Evolutionary conservation across 768 basidiomycete genomes (phyloP).

Genomic region (Boletus reticulatus): DNA sequence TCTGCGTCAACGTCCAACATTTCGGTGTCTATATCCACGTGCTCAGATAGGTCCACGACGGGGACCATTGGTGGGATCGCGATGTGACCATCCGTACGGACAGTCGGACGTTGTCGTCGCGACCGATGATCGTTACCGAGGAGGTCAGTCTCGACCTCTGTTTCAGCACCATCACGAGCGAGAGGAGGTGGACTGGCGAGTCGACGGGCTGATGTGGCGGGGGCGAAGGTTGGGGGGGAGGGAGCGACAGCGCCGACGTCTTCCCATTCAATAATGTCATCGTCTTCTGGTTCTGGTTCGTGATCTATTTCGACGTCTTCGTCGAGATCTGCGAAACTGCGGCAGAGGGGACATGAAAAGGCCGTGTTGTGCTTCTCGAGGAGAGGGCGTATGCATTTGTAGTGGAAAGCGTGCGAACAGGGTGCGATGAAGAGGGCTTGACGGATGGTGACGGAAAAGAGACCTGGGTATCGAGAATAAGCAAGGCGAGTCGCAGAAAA

Average conservation of each 20-base stretch:
- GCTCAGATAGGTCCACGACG: constrained; percentile 8
- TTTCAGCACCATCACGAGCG: constrained; percentile 32
- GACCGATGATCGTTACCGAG: constrained; percentile 10
- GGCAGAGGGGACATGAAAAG: constrained; percentile 93
- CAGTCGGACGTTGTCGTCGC: constrained; percentile 19
- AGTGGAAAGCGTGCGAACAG: constrained; percentile 94
- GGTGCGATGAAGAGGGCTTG: constrained; percentile 98
- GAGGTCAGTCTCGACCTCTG: constrained; percentile 31
- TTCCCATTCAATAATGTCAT: constrained; percentile 24
- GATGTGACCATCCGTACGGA: constrained; percentile 30
- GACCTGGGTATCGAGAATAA: constrained; percentile 34
- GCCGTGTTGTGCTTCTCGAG: constrained; percentile 87
- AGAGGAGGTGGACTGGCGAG: constrained; percentile 24
- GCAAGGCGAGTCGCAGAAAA: neutral
- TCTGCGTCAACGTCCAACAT: constrained; percentile 27
- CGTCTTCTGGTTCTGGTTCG: constrained; percentile 31
- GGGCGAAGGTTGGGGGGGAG: neutral
- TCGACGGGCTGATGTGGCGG: constrained; percentile 7
- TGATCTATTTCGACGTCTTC: constrained; percentile 85
- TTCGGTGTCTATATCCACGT: constrained; percentile 22
- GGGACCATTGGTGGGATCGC: constrained; percentile 3
- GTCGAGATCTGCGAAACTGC: constrained; percentile 93
- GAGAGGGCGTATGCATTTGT: constrained; percentile 94
- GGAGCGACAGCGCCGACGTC: constrained; percentile 3
- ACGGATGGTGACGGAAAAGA: constrained; percentile 88